Evolutionary conservation across 2,329 filamentous ascomycete genomes (phyloP).

Genomic region (Aspergillus intermedius): DNA sequence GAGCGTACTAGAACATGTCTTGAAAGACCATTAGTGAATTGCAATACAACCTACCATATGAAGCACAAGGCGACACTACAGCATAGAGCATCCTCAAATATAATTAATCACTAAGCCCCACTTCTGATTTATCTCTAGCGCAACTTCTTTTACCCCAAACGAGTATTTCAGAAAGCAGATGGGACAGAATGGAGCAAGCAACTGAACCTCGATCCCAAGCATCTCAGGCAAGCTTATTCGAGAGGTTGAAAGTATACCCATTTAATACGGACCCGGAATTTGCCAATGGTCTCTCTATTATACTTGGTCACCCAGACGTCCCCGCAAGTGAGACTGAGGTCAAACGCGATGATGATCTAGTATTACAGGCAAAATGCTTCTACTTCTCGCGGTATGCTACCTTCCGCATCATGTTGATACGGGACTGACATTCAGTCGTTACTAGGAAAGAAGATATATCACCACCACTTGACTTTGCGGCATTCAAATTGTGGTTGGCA

Average conservation of each 20-base stretch:
- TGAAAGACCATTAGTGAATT: too few relatives aligned
- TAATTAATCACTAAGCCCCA: too few relatives aligned
- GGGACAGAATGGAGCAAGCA: background rate
- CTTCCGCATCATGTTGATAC: background rate
- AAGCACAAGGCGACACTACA: too few relatives aligned
- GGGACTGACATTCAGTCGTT: background rate
- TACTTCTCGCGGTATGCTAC: conserved; percentile 39
- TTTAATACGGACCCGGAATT: conserved; percentile 41
- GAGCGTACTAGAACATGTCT: too few relatives aligned
- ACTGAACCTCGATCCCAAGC: conserved; percentile 8
- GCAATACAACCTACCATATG: too few relatives aligned
- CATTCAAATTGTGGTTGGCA: conserved; percentile 60
- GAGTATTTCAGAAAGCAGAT: background rate
- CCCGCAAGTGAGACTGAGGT: conserved; percentile 35
- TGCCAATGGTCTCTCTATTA: conserved; percentile 41
- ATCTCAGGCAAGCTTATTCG: conserved; percentile 15
- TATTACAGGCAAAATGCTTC: conserved; percentile 43
- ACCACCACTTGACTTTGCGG: conserved; percentile 55
- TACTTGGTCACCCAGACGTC: conserved; percentile 37
- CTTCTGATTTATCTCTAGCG: too few relatives aligned
- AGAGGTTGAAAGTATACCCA: conserved; percentile 31
- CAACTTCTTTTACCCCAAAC: background rate
- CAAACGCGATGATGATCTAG: conserved; percentile 33
- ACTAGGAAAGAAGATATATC: conserved; percentile 32
- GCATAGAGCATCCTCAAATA: too few relatives aligned